phyloP scores from a whole-genome alignment of 768 basidiomycete genomes.

The Hemileccinum impolitum region DNA sequence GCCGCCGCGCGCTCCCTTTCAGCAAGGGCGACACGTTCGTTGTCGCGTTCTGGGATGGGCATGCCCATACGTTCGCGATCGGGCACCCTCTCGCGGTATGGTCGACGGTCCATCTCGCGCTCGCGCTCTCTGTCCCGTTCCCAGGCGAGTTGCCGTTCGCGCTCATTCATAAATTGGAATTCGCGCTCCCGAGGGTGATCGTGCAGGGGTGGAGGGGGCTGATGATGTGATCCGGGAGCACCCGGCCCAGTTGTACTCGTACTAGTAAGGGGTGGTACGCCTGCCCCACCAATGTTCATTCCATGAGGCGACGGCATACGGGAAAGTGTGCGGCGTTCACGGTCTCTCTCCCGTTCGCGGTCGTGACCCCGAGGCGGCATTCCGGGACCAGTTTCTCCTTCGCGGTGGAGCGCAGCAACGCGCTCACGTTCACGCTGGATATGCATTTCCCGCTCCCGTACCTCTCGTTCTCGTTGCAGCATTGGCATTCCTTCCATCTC shows the following conservation, averaged over 20 bases:
- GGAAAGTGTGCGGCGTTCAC: constrained; percentile 26
- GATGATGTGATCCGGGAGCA: constrained; percentile 17
- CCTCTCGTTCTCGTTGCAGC: constrained; percentile 24
- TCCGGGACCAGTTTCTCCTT: constrained; percentile 23
- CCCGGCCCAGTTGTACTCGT: constrained; percentile 17
- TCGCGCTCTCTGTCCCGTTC: constrained; percentile 27
- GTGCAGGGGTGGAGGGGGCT: constrained; percentile 17
- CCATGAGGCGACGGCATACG: constrained; percentile 27
- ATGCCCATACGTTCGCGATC: constrained; percentile 23
- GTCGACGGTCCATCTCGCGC: constrained; percentile 26
- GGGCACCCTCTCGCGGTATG: constrained; percentile 25
- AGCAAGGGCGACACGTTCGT: constrained; percentile 12
- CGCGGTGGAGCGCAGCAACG: constrained; percentile 18
- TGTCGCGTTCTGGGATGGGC: constrained; percentile 21
- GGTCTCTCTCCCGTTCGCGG: constrained; percentile 31
- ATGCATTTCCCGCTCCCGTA: constrained; percentile 26
- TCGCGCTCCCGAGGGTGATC: constrained; percentile 28
- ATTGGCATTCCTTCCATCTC: constrained; percentile 23
- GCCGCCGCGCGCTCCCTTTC: constrained; percentile 24
- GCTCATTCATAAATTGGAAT: constrained; percentile 16
- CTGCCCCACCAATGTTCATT: constrained; percentile 5
- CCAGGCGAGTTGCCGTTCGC: constrained; percentile 26
- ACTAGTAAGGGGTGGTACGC: constrained; percentile 6
- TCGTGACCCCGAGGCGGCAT: constrained; percentile 24
- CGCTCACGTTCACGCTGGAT: constrained; percentile 28